These are phyloP conservation scores for Populus tremula DNA, from an alignment of 345 rosid species.

Conservation along the genomic window DNA sequence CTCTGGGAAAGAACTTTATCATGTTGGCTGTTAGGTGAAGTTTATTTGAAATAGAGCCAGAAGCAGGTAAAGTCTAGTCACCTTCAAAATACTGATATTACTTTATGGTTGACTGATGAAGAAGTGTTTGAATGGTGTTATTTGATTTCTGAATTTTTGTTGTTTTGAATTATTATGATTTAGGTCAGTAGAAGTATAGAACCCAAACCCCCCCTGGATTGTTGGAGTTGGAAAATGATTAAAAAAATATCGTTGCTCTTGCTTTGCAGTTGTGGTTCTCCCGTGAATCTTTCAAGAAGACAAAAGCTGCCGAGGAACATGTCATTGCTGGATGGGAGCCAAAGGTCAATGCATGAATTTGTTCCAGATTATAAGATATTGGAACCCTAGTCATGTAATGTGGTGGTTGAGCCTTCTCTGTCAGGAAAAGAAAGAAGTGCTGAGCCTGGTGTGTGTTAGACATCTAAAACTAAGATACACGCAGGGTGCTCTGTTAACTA, in stretches of 20 bases:
- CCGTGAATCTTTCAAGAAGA: slow-evolving; percentile 66
- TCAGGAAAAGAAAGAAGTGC: not conserved
- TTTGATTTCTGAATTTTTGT: not conserved
- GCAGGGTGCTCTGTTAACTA: not conserved
- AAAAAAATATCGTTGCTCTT: not conserved
- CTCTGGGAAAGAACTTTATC: no score
- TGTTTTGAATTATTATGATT: not conserved
- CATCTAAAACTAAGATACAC: not conserved
- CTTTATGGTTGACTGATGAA: not conserved
- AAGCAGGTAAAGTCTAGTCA: not conserved
- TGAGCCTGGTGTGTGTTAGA: not conserved
- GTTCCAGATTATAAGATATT: slow-evolving; percentile 19
- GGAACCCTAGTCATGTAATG: slow-evolving; percentile 16
- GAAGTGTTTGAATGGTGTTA: not conserved
- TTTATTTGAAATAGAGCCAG: not conserved
- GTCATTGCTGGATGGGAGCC: slow-evolving; percentile 83
- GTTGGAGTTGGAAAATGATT: not conserved
- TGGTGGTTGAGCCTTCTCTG: not conserved
- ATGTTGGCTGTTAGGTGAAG: not conserved
- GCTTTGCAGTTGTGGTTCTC: slow-evolving; percentile 48
- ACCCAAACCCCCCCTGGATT: not conserved
- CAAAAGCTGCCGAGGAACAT: slow-evolving; percentile 52
- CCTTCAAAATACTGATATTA: not conserved
- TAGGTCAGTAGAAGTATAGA: not conserved
- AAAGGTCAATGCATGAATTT: slow-evolving; percentile 65